Conservation (phyloP, 805 yeast genomes). For the Kluyveromyces siamensis region DNA sequence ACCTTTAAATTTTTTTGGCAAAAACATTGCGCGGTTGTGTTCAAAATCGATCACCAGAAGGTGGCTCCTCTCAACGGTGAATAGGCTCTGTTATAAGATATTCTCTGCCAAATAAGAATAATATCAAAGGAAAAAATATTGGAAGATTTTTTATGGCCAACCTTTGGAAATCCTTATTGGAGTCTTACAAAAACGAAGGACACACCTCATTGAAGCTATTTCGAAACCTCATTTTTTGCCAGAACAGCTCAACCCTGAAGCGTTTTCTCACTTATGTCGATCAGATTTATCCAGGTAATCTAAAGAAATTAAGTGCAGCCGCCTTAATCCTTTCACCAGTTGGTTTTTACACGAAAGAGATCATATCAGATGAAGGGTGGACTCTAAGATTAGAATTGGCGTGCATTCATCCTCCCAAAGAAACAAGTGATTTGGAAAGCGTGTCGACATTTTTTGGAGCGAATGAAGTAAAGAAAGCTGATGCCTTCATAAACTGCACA, state of each 20-base stretch:
- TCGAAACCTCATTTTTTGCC: neutral
- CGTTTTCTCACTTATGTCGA: neutral
- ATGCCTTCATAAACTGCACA: neutral
- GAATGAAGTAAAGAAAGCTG: too few species aligned
- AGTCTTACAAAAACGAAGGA: neutral
- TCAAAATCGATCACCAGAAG: too few species aligned
- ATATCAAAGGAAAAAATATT: too few species aligned
- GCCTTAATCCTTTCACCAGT: neutral
- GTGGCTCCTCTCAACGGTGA: too few species aligned
- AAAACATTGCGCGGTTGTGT: too few species aligned
- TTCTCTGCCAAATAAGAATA: too few species aligned
- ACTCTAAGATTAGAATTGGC: neutral
- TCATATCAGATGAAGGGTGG: conserved; percentile 1
- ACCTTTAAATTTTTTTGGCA: too few species aligned
- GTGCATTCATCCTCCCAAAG: neutral
- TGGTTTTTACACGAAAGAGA: conserved; percentile 2
- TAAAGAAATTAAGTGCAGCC: neutral
- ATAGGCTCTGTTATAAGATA: too few species aligned
- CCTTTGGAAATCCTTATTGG: neutral
- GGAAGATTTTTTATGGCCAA: neutral
- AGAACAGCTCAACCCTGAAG: neutral
- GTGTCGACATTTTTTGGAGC: neutral
- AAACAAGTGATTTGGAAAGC: neutral
- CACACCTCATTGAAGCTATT: neutral
- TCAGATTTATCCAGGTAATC: neutral